Conservation (phyloP, 805 yeast species). For the Cyberlindnera petersonii region DNA sequence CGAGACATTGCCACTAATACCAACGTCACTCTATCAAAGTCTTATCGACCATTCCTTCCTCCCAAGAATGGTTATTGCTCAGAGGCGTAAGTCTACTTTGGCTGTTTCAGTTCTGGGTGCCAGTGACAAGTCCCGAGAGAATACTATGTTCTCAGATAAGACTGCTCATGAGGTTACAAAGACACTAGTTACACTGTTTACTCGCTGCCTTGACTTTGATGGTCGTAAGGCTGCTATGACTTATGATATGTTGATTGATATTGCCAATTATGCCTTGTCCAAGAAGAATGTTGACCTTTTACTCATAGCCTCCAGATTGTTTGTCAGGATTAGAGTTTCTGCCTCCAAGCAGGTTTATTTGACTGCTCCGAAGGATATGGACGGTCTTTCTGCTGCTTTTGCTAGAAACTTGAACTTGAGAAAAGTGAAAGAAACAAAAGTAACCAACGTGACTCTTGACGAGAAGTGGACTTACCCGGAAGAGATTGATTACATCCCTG, state of each 20-base stretch:
- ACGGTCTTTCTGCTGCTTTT: constrained; percentile 59
- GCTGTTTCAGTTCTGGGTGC: constrained; percentile 17
- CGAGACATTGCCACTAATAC: constrained; percentile 15
- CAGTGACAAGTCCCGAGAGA: constrained; percentile 1
- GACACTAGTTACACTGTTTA: constrained; percentile 28
- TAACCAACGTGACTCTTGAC: constrained; percentile 22
- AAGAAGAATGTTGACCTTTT: constrained; percentile 35
- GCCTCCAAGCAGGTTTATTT: constrained; percentile 43
- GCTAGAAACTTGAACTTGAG: constrained; percentile 41
- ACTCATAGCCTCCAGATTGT: constrained; percentile 46
- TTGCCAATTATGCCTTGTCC: constrained; percentile 35
- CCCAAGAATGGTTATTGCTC: constrained; percentile 21
- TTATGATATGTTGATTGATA: constrained; percentile 25
- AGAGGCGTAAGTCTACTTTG: constrained; percentile 28
- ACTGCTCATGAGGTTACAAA: constrained; percentile 18
- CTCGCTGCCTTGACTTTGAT: constrained; percentile 22
- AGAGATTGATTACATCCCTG: constrained; percentile 44
- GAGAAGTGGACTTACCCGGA: constrained; percentile 64
- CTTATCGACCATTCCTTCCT: constrained; percentile 25
- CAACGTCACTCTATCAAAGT: constrained; percentile 15
- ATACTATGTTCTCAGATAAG: constrained; percentile 12
- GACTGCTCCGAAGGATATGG: constrained; percentile 55
- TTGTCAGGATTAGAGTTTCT: constrained; percentile 52
- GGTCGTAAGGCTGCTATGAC: constrained; percentile 29
- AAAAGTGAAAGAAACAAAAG: constrained; percentile 19